A percentile compares a stretch with the other conserved stretches of the same genome.
Conservation (phyloP, 345 rosid species). For the Microthlaspi erraticum region DNA sequence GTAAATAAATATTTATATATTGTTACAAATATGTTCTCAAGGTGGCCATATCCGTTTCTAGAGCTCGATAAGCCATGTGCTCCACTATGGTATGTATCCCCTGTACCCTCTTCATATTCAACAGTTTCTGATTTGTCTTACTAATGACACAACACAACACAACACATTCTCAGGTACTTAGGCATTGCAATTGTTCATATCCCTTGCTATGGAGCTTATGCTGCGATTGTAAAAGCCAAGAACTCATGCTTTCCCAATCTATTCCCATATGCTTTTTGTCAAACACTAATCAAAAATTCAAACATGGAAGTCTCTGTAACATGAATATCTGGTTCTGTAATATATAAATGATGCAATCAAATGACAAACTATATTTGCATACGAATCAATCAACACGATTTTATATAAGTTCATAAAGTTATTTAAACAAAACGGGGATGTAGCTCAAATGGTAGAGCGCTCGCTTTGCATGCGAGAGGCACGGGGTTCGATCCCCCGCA, state of each 20-base stretch:
- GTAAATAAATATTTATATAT: neutral
- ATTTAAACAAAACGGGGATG: constrained; percentile 30
- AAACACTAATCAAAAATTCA: neutral
- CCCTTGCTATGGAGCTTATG: constrained; percentile 75
- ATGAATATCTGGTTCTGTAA: neutral
- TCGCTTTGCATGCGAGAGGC: constrained; percentile 98
- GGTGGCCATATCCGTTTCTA: constrained; percentile 97
- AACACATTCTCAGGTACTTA: constrained; percentile 58
- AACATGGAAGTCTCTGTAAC: neutral
- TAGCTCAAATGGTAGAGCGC: constrained; percentile 91
- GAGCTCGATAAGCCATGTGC: constrained; percentile 70
- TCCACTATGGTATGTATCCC: constrained; percentile 61
- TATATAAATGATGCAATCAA: neutral
- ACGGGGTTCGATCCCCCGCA: constrained; percentile 93
- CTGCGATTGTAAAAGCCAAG: constrained; percentile 61
- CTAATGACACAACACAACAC: neutral
- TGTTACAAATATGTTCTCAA: constrained; percentile 40
- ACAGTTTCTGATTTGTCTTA: neutral
- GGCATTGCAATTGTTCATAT: constrained; percentile 60
- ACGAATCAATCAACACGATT: too few relatives aligned
- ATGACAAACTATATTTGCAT: too few relatives aligned
- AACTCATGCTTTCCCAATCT: constrained; percentile 45
- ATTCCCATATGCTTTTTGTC: constrained; percentile 57
- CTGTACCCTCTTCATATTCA: too few relatives aligned
- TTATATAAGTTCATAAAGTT: too few relatives aligned